Base-by-base conservation (phyloP, 2,329 filamentous ascomycete genomes). In the Cercospora janseana region DNA sequence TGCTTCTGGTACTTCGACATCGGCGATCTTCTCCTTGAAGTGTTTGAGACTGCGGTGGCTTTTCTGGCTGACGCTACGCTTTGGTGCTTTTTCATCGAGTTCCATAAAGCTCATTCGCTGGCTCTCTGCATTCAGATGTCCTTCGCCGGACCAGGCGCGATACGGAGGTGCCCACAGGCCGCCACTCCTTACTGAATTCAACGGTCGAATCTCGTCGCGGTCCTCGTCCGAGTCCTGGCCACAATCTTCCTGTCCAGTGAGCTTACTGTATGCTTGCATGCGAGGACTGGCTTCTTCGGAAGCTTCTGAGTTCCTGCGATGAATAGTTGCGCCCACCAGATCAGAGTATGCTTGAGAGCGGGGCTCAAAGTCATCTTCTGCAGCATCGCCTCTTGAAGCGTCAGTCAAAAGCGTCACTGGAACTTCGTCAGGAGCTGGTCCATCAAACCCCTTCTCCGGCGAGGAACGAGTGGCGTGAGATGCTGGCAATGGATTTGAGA, bases 21-120 rank as follows among this genome's bases (percentile, higher is more conserved):
- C 24, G 10, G 34, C 16, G 8, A 52, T 40, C 26, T 48, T 52
- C 16, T 48, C 38, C 28, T 28, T 34, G 6, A n/a, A n/a, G 15
- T 32, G 46, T 16, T 35, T 35, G 31, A 32, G 18, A 32, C 32
- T 15, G 4, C 46, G 46, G 24, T 31, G 15, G 16, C 41, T 38
- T 34, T 29, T 46, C 21, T 46, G 31, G 20, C 43, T 46, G n/a
- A 21, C 4, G 15, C 4, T 18, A n/a, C 49, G 35, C n/a, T 32
- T 34, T 6, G 44, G 32, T 13, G 26, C n/a, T 16, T 44, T 40
- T 13, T 51, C 52, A 13, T 55, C 52, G 2, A 55, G 51, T 24
- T 56, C 51, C 47, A 53, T 55, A 42, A 58, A 55, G 42, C 56
- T 58, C 27, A 35, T 43, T n/a, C 48, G 56, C 15, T 51, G 40